Percentiles rank a stretch among this genome's conserved stretches.
phyloP scores from a whole-genome alignment of 352 stramenopile genomes.

The Sclerospora graminicola region DNA sequence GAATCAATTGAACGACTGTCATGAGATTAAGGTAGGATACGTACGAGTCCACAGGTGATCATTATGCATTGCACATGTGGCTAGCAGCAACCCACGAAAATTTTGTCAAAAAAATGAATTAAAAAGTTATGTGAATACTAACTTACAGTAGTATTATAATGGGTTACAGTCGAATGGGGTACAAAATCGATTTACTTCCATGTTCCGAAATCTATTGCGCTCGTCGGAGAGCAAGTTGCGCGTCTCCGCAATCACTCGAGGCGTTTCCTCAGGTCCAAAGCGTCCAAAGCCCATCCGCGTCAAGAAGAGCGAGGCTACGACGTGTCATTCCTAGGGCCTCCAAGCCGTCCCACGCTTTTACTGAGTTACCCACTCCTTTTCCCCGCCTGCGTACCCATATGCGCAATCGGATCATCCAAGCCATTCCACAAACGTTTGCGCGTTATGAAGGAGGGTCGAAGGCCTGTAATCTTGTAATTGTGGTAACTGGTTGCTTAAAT shows the following conservation, averaged over 20 bases:
- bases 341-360: slow-evolving; percentile 37
- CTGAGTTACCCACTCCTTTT: slow-evolving; percentile 12
- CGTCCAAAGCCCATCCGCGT: slow-evolving; percentile 55
- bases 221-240: slow-evolving; percentile 1
- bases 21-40: too few relatives aligned
- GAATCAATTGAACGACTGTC: too few relatives aligned
- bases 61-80: too few relatives aligned
- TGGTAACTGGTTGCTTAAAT: too few relatives aligned
- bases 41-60: too few relatives aligned
- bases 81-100: too few relatives aligned
- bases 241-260: slow-evolving; percentile 7
- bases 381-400: slow-evolving; percentile 23
- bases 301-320: slow-evolving; percentile 58
- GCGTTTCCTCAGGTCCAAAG: slow-evolving; percentile 30
- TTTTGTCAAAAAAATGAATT: too few relatives aligned
- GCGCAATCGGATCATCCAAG: slow-evolving; percentile 31
- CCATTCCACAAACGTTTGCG: slow-evolving; percentile 47
- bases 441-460: slow-evolving; percentile 44
- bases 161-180: too few relatives aligned
- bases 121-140: too few relatives aligned
- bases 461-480: too few relatives aligned
- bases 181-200: too few relatives aligned
- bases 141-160: too few relatives aligned
- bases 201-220: slow-evolving; percentile 6
- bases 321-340: slow-evolving; percentile 35